Base-by-base conservation (phyloP, 2,329 filamentous ascomycete species). In the Epichloe gansuensis region DNA sequence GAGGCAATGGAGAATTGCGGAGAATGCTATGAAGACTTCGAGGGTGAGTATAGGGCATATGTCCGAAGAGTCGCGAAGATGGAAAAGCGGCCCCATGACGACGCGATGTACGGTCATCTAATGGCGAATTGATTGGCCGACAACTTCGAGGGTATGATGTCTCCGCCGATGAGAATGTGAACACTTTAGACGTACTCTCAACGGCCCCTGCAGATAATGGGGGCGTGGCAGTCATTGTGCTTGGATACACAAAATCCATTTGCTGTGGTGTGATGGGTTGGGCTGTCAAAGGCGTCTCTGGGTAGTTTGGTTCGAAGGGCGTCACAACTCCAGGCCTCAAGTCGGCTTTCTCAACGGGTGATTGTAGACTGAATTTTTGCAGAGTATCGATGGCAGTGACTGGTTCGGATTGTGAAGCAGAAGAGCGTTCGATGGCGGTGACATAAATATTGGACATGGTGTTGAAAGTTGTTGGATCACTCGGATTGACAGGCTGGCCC, bases 361-460 rank as follows among this genome's bases (percentile, higher is more conserved):
- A 63, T 25, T 56, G 52, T 27, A 67, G 53, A 34, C 58, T 60
- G 50, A 67, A 64, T 31, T 59, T 66, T 39, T 65, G 61, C 11
- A 65, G 55, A 2, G 70, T 71, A 56, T 73, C 72, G 62, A 77
- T 76, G 50, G 75, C 72, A 2, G 73, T 75, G 47, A 76, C 60
- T 7, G 75, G 72, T 39, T 74, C 71, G 36, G 71, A 17, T 42
- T 71, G 70, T 38, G 68, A 59, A 3, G 77, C 74, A 1, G 77
- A 75, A 31, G 76, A 74, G 47, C 78, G 75, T 64, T 81, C 79
- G 50, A 84, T 81, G 54, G 80, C 77, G 3, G 76, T 78, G 27
- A 77, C 75, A 60, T 84, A 84, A 54, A 80, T 76, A 65, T 84
- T 84, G 51, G 80, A 81, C 40, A 84, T 72, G 2, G 81, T 84